Conservation (phyloP, 2,329 filamentous ascomycete species). For the Seiridium cupressi region DNA sequence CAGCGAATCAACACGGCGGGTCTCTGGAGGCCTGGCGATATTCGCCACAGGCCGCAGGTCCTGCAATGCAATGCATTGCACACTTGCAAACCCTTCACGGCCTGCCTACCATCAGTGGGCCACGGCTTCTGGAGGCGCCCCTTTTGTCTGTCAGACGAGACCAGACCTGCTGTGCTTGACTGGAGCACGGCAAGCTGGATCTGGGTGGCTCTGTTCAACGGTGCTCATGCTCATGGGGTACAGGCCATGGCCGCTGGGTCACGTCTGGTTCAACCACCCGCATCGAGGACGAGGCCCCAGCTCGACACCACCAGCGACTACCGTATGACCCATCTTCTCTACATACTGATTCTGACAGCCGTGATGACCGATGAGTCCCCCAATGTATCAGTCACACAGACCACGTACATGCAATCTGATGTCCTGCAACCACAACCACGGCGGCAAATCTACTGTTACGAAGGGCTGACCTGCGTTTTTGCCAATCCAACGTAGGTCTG, state of each 20-base stretch:
- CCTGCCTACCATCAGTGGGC: no score
- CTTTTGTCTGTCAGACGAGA: not conserved
- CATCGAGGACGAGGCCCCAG: no score
- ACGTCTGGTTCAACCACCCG: no score
- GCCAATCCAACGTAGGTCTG: not conserved
- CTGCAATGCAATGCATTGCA: conserved; percentile 2
- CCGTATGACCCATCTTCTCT: no score
- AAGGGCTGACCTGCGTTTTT: no score
- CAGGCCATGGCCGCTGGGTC: no score
- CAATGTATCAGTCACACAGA: conserved; percentile 9
- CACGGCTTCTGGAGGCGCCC: not conserved
- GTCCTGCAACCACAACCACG: conserved; percentile 6
- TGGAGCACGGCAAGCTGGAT: not conserved
- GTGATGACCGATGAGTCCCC: no score
- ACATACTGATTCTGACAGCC: no score
- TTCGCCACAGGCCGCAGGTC: not conserved
- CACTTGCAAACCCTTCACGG: not conserved
- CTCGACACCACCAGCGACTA: no score
- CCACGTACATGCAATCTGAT: conserved; percentile 24
- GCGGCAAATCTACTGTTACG: not conserved
- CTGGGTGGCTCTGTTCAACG: not conserved
- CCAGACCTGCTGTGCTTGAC: not conserved
- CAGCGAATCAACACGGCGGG: not conserved
- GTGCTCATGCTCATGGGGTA: not conserved
- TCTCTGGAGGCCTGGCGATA: not conserved